Evolutionary conservation across 2,329 filamentous ascomycete genomes (phyloP), one percentile per base, ranked within the genome.

Genomic region (Aspergillus viridinutans): DNA sequence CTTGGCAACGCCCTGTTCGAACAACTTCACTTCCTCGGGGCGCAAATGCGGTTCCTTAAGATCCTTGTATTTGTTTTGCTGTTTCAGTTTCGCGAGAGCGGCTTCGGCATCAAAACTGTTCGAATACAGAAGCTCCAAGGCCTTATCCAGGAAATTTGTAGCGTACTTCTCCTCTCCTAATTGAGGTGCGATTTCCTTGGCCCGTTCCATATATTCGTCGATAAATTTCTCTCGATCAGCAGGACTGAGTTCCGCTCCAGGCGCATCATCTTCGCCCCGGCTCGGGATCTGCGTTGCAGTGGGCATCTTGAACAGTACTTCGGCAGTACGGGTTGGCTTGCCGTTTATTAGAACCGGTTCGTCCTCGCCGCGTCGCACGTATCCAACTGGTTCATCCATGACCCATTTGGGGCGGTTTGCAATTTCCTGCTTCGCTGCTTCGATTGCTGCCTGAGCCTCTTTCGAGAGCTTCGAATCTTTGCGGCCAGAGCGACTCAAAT

Each of bases 351-450:
- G 82, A 73, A 72, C 73, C 1, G 82, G 83, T 70, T 83, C 79
- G 70, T 97, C 93, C 64, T 92, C 89, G 26, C 94, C 94, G 58
- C 94, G 88, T 52, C 83, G 83, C 20, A 95, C 83, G 70, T 95
- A 99, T 6, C 94, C 94, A 3, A 84, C 76, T 0, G 94, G 94
- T 71, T 94, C 90, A 66, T 97, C 94, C 78, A 95, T 87, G 32
- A 97, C 83, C 91, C 92, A 97, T 73, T 92, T 94, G 0, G 93
- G 93, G 21, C 92, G 87, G 61, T 88, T 90, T 55, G 92, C 90
- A 59, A 87, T 86, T 62, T 87, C 85, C 43, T 86, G 81, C 65
- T 90, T 92, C 63, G 97, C 91, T 7, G 88, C 88, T 73, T 97
- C 93, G 6, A 92, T 79, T 2, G 88, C 87, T 38, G 90, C 89